These are phyloP conservation scores for Geosmithia flava DNA, from an alignment of 2,329 filamentous ascomycete genomes.

Conservation along the genomic window DNA sequence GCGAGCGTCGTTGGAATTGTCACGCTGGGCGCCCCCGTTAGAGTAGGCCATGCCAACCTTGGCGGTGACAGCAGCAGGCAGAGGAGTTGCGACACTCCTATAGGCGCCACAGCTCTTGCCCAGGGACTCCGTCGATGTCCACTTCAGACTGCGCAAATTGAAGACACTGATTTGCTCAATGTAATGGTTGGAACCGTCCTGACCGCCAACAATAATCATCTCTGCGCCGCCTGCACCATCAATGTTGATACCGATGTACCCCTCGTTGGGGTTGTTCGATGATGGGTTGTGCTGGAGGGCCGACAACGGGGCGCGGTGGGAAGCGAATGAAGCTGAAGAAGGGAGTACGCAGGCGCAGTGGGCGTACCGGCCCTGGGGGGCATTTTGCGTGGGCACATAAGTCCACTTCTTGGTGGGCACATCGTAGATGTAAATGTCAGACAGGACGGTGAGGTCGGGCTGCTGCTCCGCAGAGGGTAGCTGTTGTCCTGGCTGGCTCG, in stretches of 20 bases:
- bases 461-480: constrained; percentile 22
- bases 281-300: constrained; percentile 84
- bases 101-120: constrained; percentile 94
- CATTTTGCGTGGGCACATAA: constrained; percentile 64
- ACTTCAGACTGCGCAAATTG: constrained; percentile 87
- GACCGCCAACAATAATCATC: constrained; percentile 93
- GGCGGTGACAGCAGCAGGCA: constrained; percentile 52
- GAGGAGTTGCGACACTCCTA: constrained; percentile 81
- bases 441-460: constrained; percentile 91
- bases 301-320: constrained; percentile 69
- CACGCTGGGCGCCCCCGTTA: constrained; percentile 23
- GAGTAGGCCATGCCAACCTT: constrained; percentile 52
- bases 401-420: constrained; percentile 75
- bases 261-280: constrained; percentile 73
- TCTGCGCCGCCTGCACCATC: constrained; percentile 88
- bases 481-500: constrained; percentile 32
- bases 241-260: constrained; percentile 74
- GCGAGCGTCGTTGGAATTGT: constrained; percentile 35
- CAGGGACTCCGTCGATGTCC: constrained; percentile 79
- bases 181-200: constrained; percentile 96
- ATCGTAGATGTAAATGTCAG: constrained; percentile 93
- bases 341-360: constrained; percentile 91
- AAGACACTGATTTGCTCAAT: constrained; percentile 99
- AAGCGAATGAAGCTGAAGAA: constrained; percentile 78
- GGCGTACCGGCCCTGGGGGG: constrained; percentile 88